Base-by-base conservation (phyloP, 2,329 filamentous ascomycete species). In the Beauveria australis region DNA sequence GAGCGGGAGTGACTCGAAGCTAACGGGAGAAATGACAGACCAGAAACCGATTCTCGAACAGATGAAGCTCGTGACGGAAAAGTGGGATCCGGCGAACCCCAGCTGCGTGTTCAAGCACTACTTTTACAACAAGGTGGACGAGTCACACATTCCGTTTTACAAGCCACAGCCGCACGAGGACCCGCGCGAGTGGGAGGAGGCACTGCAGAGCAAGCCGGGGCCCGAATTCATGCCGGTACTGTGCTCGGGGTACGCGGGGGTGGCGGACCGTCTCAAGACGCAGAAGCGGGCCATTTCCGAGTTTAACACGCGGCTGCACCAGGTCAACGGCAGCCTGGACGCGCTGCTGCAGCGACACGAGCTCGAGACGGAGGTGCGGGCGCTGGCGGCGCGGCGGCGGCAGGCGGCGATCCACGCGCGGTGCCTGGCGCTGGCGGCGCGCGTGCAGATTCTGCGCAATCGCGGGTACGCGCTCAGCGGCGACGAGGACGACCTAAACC, bases 51-150 rank as follows among this genome's bases (percentile, higher is more conserved):
- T 92, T 49, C 80, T 85, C 22, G 87, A 92, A 61, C 89, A 93
- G 72, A 89, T 92, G 72, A 78, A 81, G 63, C 78, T 85, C 28
- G 80, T 94, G 46, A 77, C 84, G 57, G 79, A 84, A 63, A 92
- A 92, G 75, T 94, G 90, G 90, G 81, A 89, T 63, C 86, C 89
- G 1, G 74, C 79, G 28, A 82, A 80, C 71, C 80, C 84, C 24
- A 85, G 84, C 70, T 92, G 89, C 67, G 84, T 83, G 30, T 91
- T 94, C 76, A 89, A 91, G 72, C 80, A 89, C 70, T 93, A 93
- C 77, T 91, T 94, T 72, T 95, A 94, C 80, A 94, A 94, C 75
- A 86, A 89, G 66, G 89, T 92, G 64, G 86, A 89, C 64, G 84
- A 89, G 68, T 82, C 84, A 57, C 82, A 83, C 70, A 86, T 88